A percentile compares a stretch with the other conserved stretches of the same genome.
Conservation (phyloP, 495 filamentous ascomycete species). For the Diplogelasinospora grovesii region DNA sequence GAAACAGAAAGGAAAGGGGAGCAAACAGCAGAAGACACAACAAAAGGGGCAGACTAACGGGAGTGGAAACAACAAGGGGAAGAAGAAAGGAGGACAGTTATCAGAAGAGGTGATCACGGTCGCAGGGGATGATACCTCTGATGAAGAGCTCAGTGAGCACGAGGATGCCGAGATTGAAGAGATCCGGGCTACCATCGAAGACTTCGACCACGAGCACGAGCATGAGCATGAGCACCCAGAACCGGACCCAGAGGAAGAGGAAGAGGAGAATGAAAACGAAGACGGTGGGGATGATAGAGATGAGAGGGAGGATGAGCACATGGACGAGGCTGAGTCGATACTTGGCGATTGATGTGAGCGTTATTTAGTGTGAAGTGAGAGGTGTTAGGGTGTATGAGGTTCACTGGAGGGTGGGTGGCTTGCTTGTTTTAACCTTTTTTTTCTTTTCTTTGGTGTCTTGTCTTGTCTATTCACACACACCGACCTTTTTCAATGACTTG, state of each 20-base stretch:
- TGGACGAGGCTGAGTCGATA: slow-evolving; percentile 58
- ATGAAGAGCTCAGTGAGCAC: no score
- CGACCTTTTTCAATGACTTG: not conserved
- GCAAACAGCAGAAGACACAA: slow-evolving; percentile 27
- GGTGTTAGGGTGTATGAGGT: not conserved
- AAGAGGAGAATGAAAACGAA: slow-evolving; percentile 39
- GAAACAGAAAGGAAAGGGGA: no score
- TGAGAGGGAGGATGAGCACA: slow-evolving; percentile 20
- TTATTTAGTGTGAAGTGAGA: not conserved
- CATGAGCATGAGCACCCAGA: slow-evolving; percentile 45
- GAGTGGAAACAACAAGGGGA: no score
- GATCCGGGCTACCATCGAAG: no score
- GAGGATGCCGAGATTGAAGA: slow-evolving; percentile 29
- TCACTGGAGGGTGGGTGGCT: not conserved
- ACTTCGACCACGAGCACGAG: slow-evolving; percentile 41
- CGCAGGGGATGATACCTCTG: slow-evolving; percentile 44
- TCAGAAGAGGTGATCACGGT: slow-evolving; percentile 39
- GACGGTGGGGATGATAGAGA: slow-evolving; percentile 32
- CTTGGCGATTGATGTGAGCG: slow-evolving; percentile 71
- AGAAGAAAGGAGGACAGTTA: no score
- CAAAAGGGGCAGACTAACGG: no score
- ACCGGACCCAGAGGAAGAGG: slow-evolving; percentile 54
- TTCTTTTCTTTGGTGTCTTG: not conserved
- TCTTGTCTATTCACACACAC: slow-evolving; percentile 1
- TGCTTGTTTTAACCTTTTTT: not conserved